Base-by-base conservation (phyloP, 1,284 basidiomycete species). In the Peniophora sp. region DNA sequence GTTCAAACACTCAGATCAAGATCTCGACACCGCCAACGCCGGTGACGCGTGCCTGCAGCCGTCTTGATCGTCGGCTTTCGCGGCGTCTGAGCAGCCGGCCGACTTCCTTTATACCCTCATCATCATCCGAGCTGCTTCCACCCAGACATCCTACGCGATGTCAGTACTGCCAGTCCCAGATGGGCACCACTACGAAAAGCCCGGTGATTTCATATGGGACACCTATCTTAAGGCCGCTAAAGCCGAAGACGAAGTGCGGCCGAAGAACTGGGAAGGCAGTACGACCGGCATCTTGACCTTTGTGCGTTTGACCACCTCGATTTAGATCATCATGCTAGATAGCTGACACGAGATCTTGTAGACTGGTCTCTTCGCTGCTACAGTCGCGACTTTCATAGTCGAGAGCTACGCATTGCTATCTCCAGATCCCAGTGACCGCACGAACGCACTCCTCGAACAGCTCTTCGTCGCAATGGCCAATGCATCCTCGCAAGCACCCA, bases 341-440 rank as follows among this genome's bases (percentile, higher is more conserved):
- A 12, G 27, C 27, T 32, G 27, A 32, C 27, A n/a, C 27, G 27
- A 5, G 27, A 32, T 12, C 5, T 12, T 32, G 27, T 50, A 62
- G 62, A 63, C 63, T 3, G 62, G 60, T 23, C 54, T 64, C 1
- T 64, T 62, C 50, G 61, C 64, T 35, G 58, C 62, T 1, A 59
- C 60, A 3, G 49, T 64, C 2, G 63, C 62, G 11, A 53, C 59
- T 2, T 61, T 65, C 46, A 49, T 62, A 8, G 41, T 62, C 14
- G 57, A 60, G 47, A 58, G 56, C 3, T 60, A 59, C 44, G 24
- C 52, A 32, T 54, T 48, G 17, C 54, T 65, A 3, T 56, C 58
- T 47, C 48, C 52, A 2, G 57, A 62, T 32, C 35, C 54, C 1
- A 44, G 47, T 12, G 35, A 57, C 11, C 46, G 47, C 6, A 55